Percentiles rank a stretch among this genome's conserved stretches.
Evolutionary conservation across 2,329 filamentous ascomycete genomes (phyloP).

Genomic region (Cladosporium sp.): DNA sequence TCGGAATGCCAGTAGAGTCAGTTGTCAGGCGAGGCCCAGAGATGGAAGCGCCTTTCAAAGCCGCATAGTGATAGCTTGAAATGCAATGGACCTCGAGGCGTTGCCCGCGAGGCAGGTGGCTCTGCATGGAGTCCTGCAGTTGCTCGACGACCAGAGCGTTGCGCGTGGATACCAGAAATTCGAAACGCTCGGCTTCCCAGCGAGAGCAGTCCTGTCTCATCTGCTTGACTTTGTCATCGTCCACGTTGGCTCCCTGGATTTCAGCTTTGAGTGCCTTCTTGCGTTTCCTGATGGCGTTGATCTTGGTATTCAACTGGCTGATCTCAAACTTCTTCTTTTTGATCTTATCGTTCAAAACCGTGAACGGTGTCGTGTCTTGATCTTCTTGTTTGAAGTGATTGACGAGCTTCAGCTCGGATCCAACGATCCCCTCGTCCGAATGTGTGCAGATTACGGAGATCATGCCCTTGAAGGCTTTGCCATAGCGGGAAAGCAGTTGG

Average conservation of each 20-base stretch:
- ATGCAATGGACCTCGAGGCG: constrained; percentile 19
- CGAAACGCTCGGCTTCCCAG: constrained; percentile 10
- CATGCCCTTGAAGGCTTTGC: constrained; percentile 17
- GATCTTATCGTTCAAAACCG: background rate
- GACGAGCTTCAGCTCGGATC: constrained; percentile 12
- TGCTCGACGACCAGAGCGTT: constrained; percentile 12
- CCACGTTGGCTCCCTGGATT: constrained; percentile 1
- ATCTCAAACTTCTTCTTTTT: constrained; percentile 7
- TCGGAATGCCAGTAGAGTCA: constrained; percentile 21
- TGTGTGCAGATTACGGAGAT: constrained; percentile 22
- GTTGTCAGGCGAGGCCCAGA: constrained; percentile 8
- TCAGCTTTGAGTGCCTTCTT: constrained; percentile 11
- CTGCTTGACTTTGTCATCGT: constrained; percentile 6
- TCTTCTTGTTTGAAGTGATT: constrained; percentile 12
- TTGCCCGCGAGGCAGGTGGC: constrained; percentile 13
- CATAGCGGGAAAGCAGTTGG: constrained; percentile 18
- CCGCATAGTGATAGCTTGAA: constrained; percentile 25
- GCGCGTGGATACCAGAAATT: constrained; percentile 17
- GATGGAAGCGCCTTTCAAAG: constrained; percentile 14
- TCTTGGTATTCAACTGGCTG: constrained; percentile 5
- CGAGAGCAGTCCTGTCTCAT: background rate
- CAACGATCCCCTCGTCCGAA: constrained; percentile 17
- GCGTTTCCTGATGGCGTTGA: constrained; percentile 7
- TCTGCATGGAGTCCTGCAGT: constrained; percentile 10
- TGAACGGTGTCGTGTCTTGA: background rate